These are phyloP conservation scores for Cercophora sp. DNA, from an alignment of 495 filamentous ascomycete genomes.

Conservation along the genomic window DNA sequence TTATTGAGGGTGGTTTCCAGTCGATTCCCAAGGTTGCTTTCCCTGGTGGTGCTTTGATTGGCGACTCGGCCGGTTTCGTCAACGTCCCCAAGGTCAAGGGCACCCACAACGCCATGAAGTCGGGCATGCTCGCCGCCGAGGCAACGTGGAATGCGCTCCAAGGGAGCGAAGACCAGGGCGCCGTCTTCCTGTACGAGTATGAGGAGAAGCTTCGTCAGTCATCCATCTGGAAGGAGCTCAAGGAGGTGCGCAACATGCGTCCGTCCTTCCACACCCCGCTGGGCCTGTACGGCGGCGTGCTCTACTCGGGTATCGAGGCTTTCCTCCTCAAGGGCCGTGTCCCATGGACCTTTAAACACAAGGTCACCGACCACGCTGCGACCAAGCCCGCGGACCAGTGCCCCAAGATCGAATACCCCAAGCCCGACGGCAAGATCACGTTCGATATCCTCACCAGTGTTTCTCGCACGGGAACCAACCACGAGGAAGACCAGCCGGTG, in stretches of 20 bases:
- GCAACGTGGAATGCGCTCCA: slow-evolving; percentile 73
- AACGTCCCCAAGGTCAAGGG: slow-evolving; percentile 99
- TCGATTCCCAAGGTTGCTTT: slow-evolving; percentile 96
- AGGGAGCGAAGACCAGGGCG: slow-evolving; percentile 50
- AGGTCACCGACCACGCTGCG: slow-evolving; percentile 63
- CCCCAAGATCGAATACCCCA: slow-evolving; percentile 90
- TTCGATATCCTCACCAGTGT: slow-evolving; percentile 97
- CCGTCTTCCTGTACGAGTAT: slow-evolving; percentile 92
- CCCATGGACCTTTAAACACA: slow-evolving; percentile 93
- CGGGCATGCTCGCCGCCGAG: slow-evolving; percentile 94
- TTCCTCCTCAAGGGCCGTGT: slow-evolving; percentile 77
- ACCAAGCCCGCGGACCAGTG: slow-evolving; percentile 78
- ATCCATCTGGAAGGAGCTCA: slow-evolving; percentile 88
- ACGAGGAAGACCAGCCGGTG: slow-evolving; percentile 97
- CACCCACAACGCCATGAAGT: slow-evolving; percentile 96
- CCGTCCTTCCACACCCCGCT: slow-evolving; percentile 86
- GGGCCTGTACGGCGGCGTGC: slow-evolving; percentile 79
- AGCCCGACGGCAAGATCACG: slow-evolving; percentile 87
- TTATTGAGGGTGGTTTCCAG: slow-evolving; percentile 96
- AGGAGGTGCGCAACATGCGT: slow-evolving; percentile 95
- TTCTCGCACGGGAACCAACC: slow-evolving; percentile 91
- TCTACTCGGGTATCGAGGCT: slow-evolving; percentile 92
- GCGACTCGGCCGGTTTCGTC: slow-evolving; percentile 92
- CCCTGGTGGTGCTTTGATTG: slow-evolving; percentile 92
- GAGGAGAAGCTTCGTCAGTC: slow-evolving; percentile 85